Percentiles rank a stretch among this genome's conserved stretches.
Conservation (phyloP, 192 early-diverging fungal species). For the Linnemannia zychae region DNA sequence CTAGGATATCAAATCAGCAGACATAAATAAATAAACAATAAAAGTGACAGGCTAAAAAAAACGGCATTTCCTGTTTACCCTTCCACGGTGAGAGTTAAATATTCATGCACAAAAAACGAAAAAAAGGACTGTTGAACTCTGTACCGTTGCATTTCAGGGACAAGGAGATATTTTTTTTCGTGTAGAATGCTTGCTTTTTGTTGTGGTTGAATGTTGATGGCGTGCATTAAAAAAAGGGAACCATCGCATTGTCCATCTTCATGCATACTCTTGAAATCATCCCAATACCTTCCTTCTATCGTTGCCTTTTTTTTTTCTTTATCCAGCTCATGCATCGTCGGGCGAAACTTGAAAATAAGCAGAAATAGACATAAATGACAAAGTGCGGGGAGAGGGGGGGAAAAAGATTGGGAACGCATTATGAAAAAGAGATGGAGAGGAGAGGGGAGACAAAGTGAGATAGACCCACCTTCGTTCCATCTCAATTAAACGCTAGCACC, state of each 20-base stretch:
- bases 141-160: neutral
- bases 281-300: neutral
- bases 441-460: neutral
- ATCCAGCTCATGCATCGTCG: neutral
- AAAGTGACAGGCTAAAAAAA: too few relatives aligned
- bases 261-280: neutral
- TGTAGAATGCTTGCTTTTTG: neutral
- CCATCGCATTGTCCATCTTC: constrained; percentile 2
- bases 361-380: too few relatives aligned
- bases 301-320: neutral
- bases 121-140: too few relatives aligned
- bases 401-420: too few relatives aligned
- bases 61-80: too few relatives aligned
- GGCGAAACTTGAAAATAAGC: too few relatives aligned
- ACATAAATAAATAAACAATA: too few relatives aligned
- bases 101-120: too few relatives aligned
- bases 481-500: too few relatives aligned
- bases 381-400: too few relatives aligned
- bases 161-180: neutral
- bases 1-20: too few relatives aligned
- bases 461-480: neutral
- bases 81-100: too few relatives aligned
- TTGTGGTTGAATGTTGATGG: neutral
- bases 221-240: neutral
- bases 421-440: neutral